These are phyloP conservation scores for Syncephalastrum contaminatum DNA, from an alignment of 371 early-diverging fungal species.

Conservation along the genomic window DNA sequence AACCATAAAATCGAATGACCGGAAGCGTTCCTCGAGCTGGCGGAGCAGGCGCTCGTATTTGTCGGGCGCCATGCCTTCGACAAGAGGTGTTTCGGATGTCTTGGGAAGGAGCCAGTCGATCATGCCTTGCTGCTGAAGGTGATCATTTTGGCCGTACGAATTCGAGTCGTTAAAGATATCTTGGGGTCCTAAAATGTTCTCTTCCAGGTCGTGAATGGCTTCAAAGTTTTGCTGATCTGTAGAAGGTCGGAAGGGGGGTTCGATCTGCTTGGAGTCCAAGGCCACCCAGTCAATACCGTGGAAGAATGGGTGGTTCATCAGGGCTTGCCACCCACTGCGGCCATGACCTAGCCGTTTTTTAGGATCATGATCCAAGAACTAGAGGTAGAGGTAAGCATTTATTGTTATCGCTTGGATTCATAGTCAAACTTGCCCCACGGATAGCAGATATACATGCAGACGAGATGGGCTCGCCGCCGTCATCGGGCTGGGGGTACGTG, in stretches of 20 bases:
- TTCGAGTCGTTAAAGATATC: too few relatives aligned
- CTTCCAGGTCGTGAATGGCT: slow-evolving; percentile 85
- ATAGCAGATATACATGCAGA: slow-evolving; percentile 51
- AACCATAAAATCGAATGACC: slow-evolving; percentile 54
- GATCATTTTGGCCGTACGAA: too few relatives aligned
- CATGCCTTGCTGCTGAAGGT: background rate
- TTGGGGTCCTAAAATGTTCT: slow-evolving; percentile 21
- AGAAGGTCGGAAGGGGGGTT: slow-evolving; percentile 51
- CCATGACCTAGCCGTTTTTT: slow-evolving; percentile 44
- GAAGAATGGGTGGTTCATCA: slow-evolving; percentile 46
- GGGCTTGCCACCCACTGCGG: slow-evolving; percentile 24
- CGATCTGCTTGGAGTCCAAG: slow-evolving; percentile 32
- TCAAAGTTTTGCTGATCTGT: slow-evolving; percentile 74
- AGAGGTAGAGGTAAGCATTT: background rate
- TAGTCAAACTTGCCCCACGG: slow-evolving; percentile 36
- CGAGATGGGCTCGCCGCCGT: slow-evolving; percentile 30
- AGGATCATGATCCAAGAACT: slow-evolving; percentile 39
- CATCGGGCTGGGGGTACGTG: slow-evolving; percentile 34
- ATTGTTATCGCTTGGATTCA: too few relatives aligned
- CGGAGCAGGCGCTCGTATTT: slow-evolving; percentile 14
- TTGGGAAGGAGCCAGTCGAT: slow-evolving; percentile 60
- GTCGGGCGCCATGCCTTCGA: background rate
- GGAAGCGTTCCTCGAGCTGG: slow-evolving; percentile 43
- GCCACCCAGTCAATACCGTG: slow-evolving; percentile 31
- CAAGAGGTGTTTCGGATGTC: slow-evolving; percentile 61